phyloP scores from a whole-genome alignment of 306 rosid genomes.

The Pyrus communis region DNA sequence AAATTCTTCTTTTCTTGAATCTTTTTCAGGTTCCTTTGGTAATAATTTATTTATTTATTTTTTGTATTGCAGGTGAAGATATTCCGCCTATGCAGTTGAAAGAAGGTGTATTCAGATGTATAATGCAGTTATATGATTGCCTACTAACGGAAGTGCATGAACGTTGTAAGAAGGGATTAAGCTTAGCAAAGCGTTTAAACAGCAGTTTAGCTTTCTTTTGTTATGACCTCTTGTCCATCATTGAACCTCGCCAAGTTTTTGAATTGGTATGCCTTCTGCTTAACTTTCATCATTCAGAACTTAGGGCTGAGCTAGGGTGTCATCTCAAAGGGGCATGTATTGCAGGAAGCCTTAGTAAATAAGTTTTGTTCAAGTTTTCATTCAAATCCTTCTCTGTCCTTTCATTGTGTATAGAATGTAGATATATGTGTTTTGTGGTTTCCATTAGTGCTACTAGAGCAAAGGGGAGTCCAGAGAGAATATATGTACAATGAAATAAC shows the following conservation, averaged over 20 bases:
- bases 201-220: conserved; percentile 98
- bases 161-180: conserved; percentile 96
- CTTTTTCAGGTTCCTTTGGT: not conserved
- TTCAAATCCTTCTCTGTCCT: not conserved
- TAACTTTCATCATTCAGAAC: not conserved
- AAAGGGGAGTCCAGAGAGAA: not conserved
- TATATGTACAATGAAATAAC: too few species aligned
- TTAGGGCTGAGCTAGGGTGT: not conserved
- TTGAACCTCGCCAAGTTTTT: conserved; percentile 98
- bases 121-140: conserved; percentile 97
- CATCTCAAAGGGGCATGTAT: not conserved
- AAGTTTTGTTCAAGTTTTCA: not conserved
- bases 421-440: not conserved
- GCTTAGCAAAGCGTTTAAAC: conserved; percentile 90
- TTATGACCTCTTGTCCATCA: conserved; percentile 86
- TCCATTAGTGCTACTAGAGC: not conserved
- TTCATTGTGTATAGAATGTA: not conserved
- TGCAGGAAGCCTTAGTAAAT: not conserved
- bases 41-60: not conserved
- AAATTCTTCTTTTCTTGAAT: not conserved
- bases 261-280: conserved; percentile 68
- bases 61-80: conserved; percentile 71
- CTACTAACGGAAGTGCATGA: conserved; percentile 97
- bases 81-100: conserved; percentile 99
- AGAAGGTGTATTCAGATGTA: conserved; percentile 95